Percentiles rank a stretch among this genome's conserved stretches.
Evolutionary conservation across 805 yeast species (phyloP).

Genomic region (Starmerella stigmatis): DNA sequence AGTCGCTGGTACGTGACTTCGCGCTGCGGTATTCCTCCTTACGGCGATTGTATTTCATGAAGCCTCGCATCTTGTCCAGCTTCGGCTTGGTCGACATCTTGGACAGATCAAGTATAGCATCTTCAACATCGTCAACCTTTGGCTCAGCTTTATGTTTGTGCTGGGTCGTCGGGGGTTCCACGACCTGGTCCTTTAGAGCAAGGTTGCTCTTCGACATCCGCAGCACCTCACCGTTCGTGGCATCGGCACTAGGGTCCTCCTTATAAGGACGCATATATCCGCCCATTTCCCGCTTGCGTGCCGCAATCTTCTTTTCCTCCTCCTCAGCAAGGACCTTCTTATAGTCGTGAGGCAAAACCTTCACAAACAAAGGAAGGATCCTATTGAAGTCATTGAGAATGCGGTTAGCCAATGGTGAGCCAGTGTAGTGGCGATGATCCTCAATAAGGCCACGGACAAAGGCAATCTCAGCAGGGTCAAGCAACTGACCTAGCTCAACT

Average conservation of each 20-base stretch:
- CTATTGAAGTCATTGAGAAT: slow-evolving; percentile 81
- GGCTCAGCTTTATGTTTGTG: slow-evolving; percentile 47
- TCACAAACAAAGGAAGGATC: slow-evolving; percentile 77
- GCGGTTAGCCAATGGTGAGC: slow-evolving; percentile 77
- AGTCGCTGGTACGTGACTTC: slow-evolving; percentile 67
- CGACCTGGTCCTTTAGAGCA: slow-evolving; percentile 19
- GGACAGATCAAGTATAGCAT: slow-evolving; percentile 61
- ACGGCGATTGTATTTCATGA: slow-evolving; percentile 86
- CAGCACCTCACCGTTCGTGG: slow-evolving; percentile 80
- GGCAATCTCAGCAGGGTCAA: slow-evolving; percentile 87
- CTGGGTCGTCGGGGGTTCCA: neutral
- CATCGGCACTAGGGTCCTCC: slow-evolving; percentile 77
- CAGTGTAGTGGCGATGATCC: slow-evolving; percentile 91
- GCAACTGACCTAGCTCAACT: slow-evolving; percentile 65
- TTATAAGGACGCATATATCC: slow-evolving; percentile 53
- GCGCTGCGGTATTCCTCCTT: slow-evolving; percentile 77
- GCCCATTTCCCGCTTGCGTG: slow-evolving; percentile 48
- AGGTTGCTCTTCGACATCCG: slow-evolving; percentile 28
- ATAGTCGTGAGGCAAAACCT: slow-evolving; percentile 86
- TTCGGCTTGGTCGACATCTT: slow-evolving; percentile 47
- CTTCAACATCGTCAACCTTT: slow-evolving; percentile 79
- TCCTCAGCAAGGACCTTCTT: slow-evolving; percentile 78
- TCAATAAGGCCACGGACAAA: slow-evolving; percentile 86
- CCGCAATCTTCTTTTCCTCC: slow-evolving; percentile 51
- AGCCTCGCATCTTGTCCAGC: slow-evolving; percentile 77